Evolutionary conservation across 176 grass and related monocot species (phyloP), one percentile per base, ranked within the genome.

Genomic region (Pontederia paniculata): DNA sequence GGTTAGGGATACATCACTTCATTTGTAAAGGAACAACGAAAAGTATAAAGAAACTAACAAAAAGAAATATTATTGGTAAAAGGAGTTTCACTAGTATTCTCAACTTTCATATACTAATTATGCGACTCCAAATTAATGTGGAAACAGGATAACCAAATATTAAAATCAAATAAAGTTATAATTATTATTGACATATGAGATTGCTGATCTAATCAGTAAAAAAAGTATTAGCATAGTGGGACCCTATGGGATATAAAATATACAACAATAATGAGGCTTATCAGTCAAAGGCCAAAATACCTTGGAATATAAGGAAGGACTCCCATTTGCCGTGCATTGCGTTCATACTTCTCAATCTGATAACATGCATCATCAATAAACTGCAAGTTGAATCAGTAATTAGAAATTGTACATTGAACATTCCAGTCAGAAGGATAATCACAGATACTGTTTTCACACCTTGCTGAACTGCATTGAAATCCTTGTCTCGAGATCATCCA

Each of bases 341-440:
- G 80, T 68, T 97, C 86, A 73, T 78, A 81, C 45, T 90, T 97
- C 72, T 97, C 91, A 58, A 97, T 75, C 73, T 86, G 86, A 77
- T 71, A 97, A 49, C 86, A 97, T 47, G 85, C 82, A 76, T 97
- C 91, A 70, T 97, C 91, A 63, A 97, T 65, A 74, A 90, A 86
- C 85, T 95, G 74, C 41, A 68, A 53, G 45, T 6, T 13, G 23
- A 63, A 58, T 9, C 56, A 75, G 20, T 19, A 62, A 4, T 76
- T 70, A 80, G 52, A 57, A 65, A 46, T 60, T 55, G 58, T 28
- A 42, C 37, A 13, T 18, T 16, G 48, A 50, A 44, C 4, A 23
- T 60, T 23, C 44, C 46, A 17, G 17, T 23, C 20, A 56, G 43
- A 44, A 15, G 31, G 47, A 14, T n/a, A 19, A 67, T 62, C 4